Base-by-base conservation (phyloP, 179 eudicot species). In the Dionaea muscipula region DNA sequence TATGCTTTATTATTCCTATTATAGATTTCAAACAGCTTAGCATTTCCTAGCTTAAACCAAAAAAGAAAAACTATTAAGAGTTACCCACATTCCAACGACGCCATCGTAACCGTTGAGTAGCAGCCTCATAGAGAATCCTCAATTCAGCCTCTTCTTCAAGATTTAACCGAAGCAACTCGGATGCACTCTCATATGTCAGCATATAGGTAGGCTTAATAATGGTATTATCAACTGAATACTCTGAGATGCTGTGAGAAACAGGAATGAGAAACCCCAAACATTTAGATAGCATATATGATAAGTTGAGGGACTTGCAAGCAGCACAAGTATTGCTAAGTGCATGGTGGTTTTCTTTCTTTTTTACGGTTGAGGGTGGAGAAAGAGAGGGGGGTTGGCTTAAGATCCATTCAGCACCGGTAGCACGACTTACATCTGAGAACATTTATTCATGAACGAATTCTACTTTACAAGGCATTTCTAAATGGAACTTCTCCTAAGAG, bases 121-220 rank as follows among this genome's bases (percentile, higher is more conserved):
- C 94, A 72, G 98, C 98, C 76, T 91, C 88, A 21, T 85, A 82
- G 3, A 91, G 77, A 64, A 77, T 68, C 71, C 72, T 91, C 47
- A 91, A 66, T 63, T 91, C 98, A 51, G 70, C 66, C 72, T 91
- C 95, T 69, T 91, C 98, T 57, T 76, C 80, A 46, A 91, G 77
- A 67, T 80, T 87, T 76, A 91, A 40, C 65, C 82, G 76, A 46
- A 91, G 94, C 56, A 91, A 88, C 81, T 91, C 95, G 3, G 84
- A 71, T 51, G 98, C 98, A 71, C 94, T 91, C 78, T 91, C 95
- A 79, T 91, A 91, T 0, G 95, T 86, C 62, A 91, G 78, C 98
- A 91, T 86, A 73, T 91, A 91, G 37, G 98, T 84, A 31, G 98
- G 95, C 57, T 57, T 78, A 65, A 91, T 82, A 45, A 80, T 27